Conservation (phyloP, 345 rosid species). For the Nasturtium officinale region DNA sequence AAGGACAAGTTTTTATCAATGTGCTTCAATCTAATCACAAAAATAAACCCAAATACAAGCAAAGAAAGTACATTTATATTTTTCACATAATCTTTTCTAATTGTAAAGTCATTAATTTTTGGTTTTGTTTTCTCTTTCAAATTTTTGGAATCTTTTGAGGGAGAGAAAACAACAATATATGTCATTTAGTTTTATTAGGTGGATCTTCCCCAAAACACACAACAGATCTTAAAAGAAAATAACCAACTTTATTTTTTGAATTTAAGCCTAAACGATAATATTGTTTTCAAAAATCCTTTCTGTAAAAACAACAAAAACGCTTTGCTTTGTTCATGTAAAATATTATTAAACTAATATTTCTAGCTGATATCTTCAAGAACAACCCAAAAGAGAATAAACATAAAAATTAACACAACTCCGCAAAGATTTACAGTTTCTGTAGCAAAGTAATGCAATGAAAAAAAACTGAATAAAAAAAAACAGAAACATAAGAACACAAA, state of each 20-base stretch:
- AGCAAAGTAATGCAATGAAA: slow-evolving; percentile 14
- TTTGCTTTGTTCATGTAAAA: not conserved
- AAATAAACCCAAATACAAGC: slow-evolving; percentile 45
- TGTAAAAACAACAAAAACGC: slow-evolving; percentile 8
- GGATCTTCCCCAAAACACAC: slow-evolving; percentile 29
- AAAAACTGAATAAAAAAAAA: not conserved
- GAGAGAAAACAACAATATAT: no score
- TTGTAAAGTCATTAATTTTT: slow-evolving; percentile 37
- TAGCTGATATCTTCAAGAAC: slow-evolving; percentile 33
- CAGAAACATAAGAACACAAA: not conserved
- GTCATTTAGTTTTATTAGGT: slow-evolving; percentile 24
- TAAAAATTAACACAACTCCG: not conserved
- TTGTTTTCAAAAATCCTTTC: not conserved
- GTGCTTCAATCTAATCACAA: slow-evolving; percentile 14
- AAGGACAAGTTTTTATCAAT: slow-evolving; percentile 36
- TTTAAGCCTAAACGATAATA: slow-evolving; percentile 9
- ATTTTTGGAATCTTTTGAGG: slow-evolving; percentile 4
- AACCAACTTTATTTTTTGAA: not conserved
- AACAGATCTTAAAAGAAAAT: slow-evolving; percentile 31
- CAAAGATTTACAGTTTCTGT: slow-evolving; percentile 4
- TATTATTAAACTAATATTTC: not conserved
- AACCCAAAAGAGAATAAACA: slow-evolving; percentile 22
- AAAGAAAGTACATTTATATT: slow-evolving; percentile 32
- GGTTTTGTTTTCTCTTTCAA: slow-evolving; percentile 18
- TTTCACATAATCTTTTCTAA: slow-evolving; percentile 27